These are phyloP conservation scores for Rostrohypoxylon terebratum DNA, from an alignment of 495 filamentous ascomycete genomes.

Conservation along the genomic window DNA sequence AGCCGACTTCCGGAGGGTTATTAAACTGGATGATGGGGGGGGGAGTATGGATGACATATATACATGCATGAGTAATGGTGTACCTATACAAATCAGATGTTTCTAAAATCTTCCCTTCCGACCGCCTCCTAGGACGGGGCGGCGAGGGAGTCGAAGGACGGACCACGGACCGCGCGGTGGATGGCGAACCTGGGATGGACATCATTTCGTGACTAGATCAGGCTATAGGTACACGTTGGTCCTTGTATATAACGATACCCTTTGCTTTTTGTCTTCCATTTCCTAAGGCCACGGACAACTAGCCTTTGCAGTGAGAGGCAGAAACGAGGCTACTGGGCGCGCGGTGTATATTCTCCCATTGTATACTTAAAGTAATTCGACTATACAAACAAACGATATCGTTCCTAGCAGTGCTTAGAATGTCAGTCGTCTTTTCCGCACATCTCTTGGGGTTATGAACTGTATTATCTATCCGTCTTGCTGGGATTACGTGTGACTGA, in stretches of 20 bases:
- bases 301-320: conserved; percentile 25
- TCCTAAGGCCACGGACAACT: conserved; percentile 21
- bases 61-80: conserved; percentile 49
- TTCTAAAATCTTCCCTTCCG: conserved; percentile 40
- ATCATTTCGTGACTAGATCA: conserved; percentile 16
- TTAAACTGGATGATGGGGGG: conserved; percentile 32
- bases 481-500: not conserved
- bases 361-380: conserved; percentile 50
- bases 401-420: not conserved
- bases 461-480: not conserved
- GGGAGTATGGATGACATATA: conserved; percentile 41
- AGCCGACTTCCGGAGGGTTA: conserved; percentile 14
- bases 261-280: conserved; percentile 36
- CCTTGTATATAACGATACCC: conserved; percentile 50
- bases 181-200: conserved; percentile 31
- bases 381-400: conserved; percentile 15
- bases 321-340: conserved; percentile 32
- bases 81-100: conserved; percentile 44
- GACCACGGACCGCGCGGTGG: conserved; percentile 34
- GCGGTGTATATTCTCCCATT: conserved; percentile 50
- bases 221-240: conserved; percentile 44
- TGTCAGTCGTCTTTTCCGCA: not conserved
- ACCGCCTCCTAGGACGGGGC: conserved; percentile 26
- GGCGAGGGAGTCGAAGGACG: conserved; percentile 45
- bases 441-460: not conserved